Conservation (phyloP, 1,139 yeast genomes). For the Saccharomyces pastorianus region DNA sequence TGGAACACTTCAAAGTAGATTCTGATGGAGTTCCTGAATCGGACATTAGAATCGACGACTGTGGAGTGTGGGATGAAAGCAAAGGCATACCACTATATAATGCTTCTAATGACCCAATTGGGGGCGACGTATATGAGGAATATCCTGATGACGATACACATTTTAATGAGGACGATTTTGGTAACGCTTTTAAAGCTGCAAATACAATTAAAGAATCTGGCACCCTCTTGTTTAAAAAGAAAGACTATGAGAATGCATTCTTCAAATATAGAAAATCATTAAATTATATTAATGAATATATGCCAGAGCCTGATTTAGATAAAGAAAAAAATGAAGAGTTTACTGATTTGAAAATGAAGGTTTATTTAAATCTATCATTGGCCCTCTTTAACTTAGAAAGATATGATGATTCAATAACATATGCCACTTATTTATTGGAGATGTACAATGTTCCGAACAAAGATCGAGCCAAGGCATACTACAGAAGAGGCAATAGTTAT, state of each 20-base stretch:
- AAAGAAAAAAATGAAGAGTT: conserved; percentile 46
- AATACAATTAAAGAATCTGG: conserved; percentile 59
- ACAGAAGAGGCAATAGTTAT: conserved; percentile 50
- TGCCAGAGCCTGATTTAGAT: conserved; percentile 63
- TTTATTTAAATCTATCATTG: conserved; percentile 54
- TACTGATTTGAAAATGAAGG: conserved; percentile 47
- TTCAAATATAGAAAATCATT: conserved; percentile 57
- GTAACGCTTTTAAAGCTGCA: conserved; percentile 44
- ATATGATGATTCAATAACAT: conserved; percentile 42
- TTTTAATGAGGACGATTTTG: conserved; percentile 52
- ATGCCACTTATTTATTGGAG: conserved; percentile 49
- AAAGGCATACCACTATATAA: conserved; percentile 50
- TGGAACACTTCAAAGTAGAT: conserved; percentile 46
- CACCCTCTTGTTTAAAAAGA: conserved; percentile 46
- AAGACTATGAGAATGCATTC: conserved; percentile 43
- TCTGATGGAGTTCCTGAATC: conserved; percentile 40
- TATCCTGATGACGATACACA: conserved; percentile 61
- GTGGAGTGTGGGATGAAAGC: conserved; percentile 58
- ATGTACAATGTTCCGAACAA: conserved; percentile 32
- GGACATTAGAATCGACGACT: conserved; percentile 44
- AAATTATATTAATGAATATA: conserved; percentile 59
- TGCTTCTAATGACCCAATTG: conserved; percentile 52
- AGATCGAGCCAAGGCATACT: conserved; percentile 57
- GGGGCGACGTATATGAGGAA: conserved; percentile 68
- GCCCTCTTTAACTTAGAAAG: conserved; percentile 43